Evolutionary conservation across 371 early-diverging fungal genomes (phyloP).

Genomic region (Blyttiomyces sp.): DNA sequence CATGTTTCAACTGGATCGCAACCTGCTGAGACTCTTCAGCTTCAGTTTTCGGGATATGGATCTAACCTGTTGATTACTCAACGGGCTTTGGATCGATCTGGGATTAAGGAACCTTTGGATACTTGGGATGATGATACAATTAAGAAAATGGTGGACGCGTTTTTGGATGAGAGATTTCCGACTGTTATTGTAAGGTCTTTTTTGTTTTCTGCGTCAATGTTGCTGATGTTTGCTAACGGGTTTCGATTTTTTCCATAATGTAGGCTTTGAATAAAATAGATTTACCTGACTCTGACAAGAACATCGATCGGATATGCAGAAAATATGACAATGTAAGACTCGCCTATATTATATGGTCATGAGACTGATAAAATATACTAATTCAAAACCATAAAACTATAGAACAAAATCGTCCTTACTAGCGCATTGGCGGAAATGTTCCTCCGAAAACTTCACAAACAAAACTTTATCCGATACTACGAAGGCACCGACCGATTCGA

Average conservation of each 20-base stretch:
- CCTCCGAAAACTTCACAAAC: conserved; percentile 65
- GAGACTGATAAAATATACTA: too few species aligned
- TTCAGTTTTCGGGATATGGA: conserved; percentile 62
- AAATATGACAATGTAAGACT: conserved; percentile 49
- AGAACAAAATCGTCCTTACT: conserved; percentile 60
- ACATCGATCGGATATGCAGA: conserved; percentile 68
- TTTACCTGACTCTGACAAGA: conserved; percentile 73
- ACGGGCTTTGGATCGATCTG: conserved; percentile 55
- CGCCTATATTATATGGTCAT: not conserved
- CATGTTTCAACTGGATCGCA: conserved; percentile 49
- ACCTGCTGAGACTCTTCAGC: conserved; percentile 56
- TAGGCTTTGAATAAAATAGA: conserved; percentile 83
- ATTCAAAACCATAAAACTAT: not conserved
- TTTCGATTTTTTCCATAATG: too few species aligned
- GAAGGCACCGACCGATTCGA: conserved; percentile 67
- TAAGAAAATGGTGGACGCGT: conserved; percentile 56
- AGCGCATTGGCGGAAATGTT: conserved; percentile 77
- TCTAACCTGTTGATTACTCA: conserved; percentile 51
- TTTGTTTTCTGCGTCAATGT: conserved; percentile 26
- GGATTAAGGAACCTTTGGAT: conserved; percentile 50
- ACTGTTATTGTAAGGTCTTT: conserved; percentile 73
- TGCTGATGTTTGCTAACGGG: not conserved
- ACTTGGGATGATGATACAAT: conserved; percentile 63
- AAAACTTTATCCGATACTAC: conserved; percentile 60
- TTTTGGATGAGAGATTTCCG: conserved; percentile 74